These are phyloP conservation scores for Wickerhamomyces bovis DNA, from an alignment of 805 yeast species.

Conservation along the genomic window DNA sequence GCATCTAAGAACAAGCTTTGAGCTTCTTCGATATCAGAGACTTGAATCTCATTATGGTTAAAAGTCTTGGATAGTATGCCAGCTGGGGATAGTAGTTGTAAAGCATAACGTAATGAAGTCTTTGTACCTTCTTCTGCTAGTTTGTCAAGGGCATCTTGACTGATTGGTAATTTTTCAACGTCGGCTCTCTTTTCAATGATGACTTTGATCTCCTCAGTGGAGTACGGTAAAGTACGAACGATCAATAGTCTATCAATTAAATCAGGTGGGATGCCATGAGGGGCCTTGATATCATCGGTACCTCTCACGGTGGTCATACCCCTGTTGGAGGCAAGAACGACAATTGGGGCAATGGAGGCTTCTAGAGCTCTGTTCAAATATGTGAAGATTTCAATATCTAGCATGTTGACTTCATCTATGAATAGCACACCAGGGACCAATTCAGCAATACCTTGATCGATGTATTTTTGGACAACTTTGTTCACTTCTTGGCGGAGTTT, in stretches of 20 bases:
- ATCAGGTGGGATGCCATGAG: slow-evolving; percentile 97
- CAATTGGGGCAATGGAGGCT: slow-evolving; percentile 87
- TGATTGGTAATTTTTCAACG: slow-evolving; percentile 65
- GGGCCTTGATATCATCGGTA: slow-evolving; percentile 75
- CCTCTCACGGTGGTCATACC: slow-evolving; percentile 92
- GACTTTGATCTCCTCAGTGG: slow-evolving; percentile 69
- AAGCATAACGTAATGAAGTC: slow-evolving; percentile 84
- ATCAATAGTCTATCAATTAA: slow-evolving; percentile 86
- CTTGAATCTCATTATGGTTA: slow-evolving; percentile 62
- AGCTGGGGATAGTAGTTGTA: slow-evolving; percentile 88
- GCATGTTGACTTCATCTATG: slow-evolving; percentile 98
- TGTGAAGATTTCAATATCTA: slow-evolving; percentile 95
- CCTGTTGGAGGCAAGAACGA: slow-evolving; percentile 91
- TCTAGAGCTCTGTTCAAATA: slow-evolving; percentile 92
- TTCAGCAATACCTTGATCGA: slow-evolving; percentile 97
- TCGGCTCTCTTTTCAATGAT: slow-evolving; percentile 79
- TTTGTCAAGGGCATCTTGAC: slow-evolving; percentile 63
- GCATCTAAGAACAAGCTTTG: slow-evolving; percentile 81
- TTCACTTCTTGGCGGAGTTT: slow-evolving; percentile 90
- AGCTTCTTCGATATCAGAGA: slow-evolving; percentile 78
- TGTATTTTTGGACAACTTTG: slow-evolving; percentile 91
- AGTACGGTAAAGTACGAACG: slow-evolving; percentile 88
- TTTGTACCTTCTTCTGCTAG: slow-evolving; percentile 69
- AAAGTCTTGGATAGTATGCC: slow-evolving; percentile 72
- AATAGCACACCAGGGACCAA: slow-evolving; percentile 95